Base-by-base conservation (phyloP, 2,329 filamentous ascomycete genomes). In the Cladosporium sp. region DNA sequence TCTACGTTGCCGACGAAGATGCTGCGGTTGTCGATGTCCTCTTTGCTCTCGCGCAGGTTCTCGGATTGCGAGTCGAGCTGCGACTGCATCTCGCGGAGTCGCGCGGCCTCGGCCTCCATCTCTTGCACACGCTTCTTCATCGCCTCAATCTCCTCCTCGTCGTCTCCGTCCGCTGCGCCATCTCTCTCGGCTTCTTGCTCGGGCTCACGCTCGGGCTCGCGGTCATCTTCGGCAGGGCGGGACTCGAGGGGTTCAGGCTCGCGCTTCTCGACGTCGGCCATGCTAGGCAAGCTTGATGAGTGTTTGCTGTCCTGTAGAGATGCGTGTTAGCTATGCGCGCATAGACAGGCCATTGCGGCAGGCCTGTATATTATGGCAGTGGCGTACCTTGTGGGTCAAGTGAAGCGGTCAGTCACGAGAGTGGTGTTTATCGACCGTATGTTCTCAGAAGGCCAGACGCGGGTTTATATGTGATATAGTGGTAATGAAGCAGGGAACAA, bases 1-100 rank as follows among this genome's bases (percentile, higher is more conserved):
- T 99, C 94, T 65, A 99, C 94, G 69, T 99, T 99, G 66, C 94
- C 94, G 45, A 99, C 94, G 74, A 99, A 99, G 75, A 99, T 92
- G 77, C 92, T 97, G 70, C 94, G 88, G 66, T 88, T 88, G 76
- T 99, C 94, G 60, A 99, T 87, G 66, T 97, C 95, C 74, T 97
- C 92, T 76, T 95, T 96, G 78, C 92, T 92, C 73, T 97, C 94
- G 65, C 88, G 85, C 62, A 94, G 82, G 67, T 90, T 90, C 64
- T 91, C 87, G 63, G 86, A 87, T 69, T 94, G 89, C 72, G 92
- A 87, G 73, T 97, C 93, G 62, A 97, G 83, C 56, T 67, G 81
- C 15, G 79, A 80, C 45, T 84, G 80, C 77, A 84, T 79, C 8
- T 78, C 75, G 30, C 80, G 80, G 8, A 87, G 76, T 65, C 81